These are phyloP conservation scores for Tylopilus plumbeoviolaceoides DNA, from an alignment of 768 basidiomycete genomes.

Conservation along the genomic window DNA sequence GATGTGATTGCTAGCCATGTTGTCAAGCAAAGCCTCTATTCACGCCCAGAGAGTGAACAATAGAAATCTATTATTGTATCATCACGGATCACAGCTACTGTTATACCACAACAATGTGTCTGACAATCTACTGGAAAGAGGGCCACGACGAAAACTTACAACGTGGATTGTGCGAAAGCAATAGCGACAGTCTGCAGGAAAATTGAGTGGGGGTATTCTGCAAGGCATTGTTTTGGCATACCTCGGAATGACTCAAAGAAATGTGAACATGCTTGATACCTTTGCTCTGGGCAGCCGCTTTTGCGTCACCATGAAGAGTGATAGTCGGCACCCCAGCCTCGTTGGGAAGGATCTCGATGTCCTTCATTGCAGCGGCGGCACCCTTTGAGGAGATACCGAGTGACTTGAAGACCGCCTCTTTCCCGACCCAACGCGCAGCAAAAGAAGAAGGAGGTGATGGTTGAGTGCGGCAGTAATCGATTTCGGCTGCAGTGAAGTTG, in stretches of 20 bases:
- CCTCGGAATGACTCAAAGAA: constrained; percentile 92
- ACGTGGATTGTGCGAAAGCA: constrained; percentile 77
- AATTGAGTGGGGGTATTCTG: constrained; percentile 14
- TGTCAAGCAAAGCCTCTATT: constrained; percentile 43
- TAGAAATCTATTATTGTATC: constrained; percentile 14
- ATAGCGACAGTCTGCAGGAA: constrained; percentile 68
- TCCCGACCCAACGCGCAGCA: constrained; percentile 95
- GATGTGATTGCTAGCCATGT: constrained; percentile 50
- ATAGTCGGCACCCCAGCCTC: constrained; percentile 78
- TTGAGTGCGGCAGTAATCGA: constrained; percentile 81
- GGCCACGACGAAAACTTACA: constrained; percentile 10
- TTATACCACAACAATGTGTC: background rate
- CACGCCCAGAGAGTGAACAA: background rate
- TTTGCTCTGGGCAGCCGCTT: constrained; percentile 64
- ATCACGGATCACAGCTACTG: background rate
- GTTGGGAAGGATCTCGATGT: constrained; percentile 90
- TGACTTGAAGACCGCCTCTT: constrained; percentile 97
- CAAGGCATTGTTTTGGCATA: constrained; percentile 34
- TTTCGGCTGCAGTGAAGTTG: constrained; percentile 91
- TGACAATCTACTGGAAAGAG: background rate
- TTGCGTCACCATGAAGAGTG: constrained; percentile 73
- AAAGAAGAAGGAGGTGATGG: constrained; percentile 87
- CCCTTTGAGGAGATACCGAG: constrained; percentile 88
- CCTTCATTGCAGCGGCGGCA: constrained; percentile 91
- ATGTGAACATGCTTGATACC: constrained; percentile 73